A percentile compares a stretch with the other conserved stretches of the same genome.
phyloP scores from a whole-genome alignment of 176 grass and related monocot genomes.

The Tillandsia leiboldiana region DNA sequence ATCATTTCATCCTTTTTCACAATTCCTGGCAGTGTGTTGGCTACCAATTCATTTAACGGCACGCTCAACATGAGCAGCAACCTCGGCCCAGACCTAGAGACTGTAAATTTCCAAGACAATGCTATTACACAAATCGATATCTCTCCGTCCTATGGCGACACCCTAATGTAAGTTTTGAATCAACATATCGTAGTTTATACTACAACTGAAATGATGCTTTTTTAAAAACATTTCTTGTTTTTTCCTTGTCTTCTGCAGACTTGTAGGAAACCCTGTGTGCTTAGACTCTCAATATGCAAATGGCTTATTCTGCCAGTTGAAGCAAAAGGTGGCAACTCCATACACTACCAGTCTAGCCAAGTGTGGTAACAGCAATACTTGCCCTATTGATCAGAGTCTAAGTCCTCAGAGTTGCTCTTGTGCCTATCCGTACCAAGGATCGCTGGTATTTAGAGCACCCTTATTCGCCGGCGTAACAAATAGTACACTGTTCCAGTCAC shows the following conservation, averaged over 20 bases:
- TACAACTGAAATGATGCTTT: neutral
- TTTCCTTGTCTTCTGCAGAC: slow-evolving; percentile 24
- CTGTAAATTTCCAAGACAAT: slow-evolving; percentile 57
- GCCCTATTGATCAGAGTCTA: slow-evolving; percentile 35
- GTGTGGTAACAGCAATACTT: slow-evolving; percentile 31
- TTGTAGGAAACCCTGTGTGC: slow-evolving; percentile 65
- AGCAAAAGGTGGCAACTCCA: slow-evolving; percentile 3
- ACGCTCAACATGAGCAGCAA: slow-evolving; percentile 24
- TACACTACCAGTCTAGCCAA: slow-evolving; percentile 44
- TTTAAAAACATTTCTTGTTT: neutral
- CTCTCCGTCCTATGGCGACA: slow-evolving; percentile 23
- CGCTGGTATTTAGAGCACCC: slow-evolving; percentile 44
- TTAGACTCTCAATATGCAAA: slow-evolving; percentile 13
- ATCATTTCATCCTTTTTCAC: neutral
- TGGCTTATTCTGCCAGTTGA: slow-evolving; percentile 31
- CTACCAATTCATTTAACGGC: slow-evolving; percentile 30
- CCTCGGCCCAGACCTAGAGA: slow-evolving; percentile 28
- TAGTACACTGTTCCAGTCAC: slow-evolving; percentile 25
- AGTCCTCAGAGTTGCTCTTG: slow-evolving; percentile 56
- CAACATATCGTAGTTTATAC: neutral
- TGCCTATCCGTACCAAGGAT: slow-evolving; percentile 47
- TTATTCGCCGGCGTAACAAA: slow-evolving; percentile 35
- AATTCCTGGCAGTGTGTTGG: slow-evolving; percentile 39
- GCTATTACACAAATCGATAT: neutral
- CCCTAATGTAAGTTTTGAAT: slow-evolving; percentile 38